These are phyloP conservation scores for Ustilago curta DNA, from an alignment of 1,284 basidiomycete genomes.

Conservation along the genomic window DNA sequence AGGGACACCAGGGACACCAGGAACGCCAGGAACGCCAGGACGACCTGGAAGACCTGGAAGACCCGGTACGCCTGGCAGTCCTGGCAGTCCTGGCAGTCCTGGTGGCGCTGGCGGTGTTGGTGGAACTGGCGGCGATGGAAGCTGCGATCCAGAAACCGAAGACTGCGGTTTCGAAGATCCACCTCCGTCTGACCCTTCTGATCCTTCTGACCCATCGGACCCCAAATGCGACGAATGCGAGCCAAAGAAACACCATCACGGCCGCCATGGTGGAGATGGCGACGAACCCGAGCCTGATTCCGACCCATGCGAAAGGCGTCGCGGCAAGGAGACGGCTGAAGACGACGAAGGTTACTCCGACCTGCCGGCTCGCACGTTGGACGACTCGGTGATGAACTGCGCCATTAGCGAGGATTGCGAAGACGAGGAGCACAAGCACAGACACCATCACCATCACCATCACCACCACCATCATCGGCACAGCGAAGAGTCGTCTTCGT, in stretches of 20 bases:
- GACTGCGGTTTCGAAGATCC: slow-evolving; percentile 6
- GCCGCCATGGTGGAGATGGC: too few relatives aligned
- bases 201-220: too few relatives aligned
- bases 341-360: not conserved
- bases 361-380: not conserved
- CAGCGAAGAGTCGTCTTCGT: not conserved
- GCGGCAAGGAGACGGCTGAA: not conserved
- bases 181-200: too few relatives aligned
- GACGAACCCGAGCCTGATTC: not conserved
- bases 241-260: too few relatives aligned
- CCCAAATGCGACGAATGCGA: too few relatives aligned
- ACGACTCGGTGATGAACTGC: not conserved
- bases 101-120: slow-evolving; percentile 13
- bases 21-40: not conserved
- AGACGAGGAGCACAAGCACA: not conserved
- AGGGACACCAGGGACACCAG: not conserved
- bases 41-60: not conserved
- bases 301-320: not conserved
- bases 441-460: too few relatives aligned
- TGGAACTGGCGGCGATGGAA: slow-evolving; percentile 12
- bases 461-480: too few relatives aligned
- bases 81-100: slow-evolving; percentile 13
- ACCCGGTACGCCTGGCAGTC: slow-evolving; percentile 7
- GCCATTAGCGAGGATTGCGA: slow-evolving; percentile 3
- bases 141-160: slow-evolving; percentile 1